phyloP scores from a whole-genome alignment of 2,329 filamentous ascomycete species.

The Xylariaceae sp. region DNA sequence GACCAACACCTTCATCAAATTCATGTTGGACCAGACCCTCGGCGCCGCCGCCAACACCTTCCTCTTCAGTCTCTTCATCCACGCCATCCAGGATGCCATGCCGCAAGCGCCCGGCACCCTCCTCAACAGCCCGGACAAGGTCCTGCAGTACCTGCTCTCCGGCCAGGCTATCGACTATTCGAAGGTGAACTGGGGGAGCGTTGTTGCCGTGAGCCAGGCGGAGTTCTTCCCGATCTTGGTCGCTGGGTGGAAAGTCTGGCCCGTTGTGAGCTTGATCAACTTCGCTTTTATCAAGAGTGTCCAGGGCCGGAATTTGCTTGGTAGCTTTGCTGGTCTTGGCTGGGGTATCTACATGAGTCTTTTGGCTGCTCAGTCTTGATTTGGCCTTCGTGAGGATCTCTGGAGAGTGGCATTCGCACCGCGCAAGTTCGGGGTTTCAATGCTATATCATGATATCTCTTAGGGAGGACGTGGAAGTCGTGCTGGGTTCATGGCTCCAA shows the following conservation, averaged over 20 bases:
- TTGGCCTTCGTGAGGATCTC: too few relatives aligned
- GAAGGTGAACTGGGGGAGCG: constrained; percentile 41
- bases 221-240: constrained; percentile 61
- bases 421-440: not conserved
- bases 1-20: constrained; percentile 61
- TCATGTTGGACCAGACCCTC: constrained; percentile 62
- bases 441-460: not conserved
- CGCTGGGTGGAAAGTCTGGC: constrained; percentile 71
- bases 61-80: constrained; percentile 48
- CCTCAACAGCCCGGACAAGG: constrained; percentile 34
- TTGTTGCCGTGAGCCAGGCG: constrained; percentile 40
- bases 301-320: constrained; percentile 63
- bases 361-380: constrained; percentile 37
- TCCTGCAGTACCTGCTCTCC: constrained; percentile 26
- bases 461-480: not conserved
- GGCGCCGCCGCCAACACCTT: constrained; percentile 61
- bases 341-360: constrained; percentile 76
- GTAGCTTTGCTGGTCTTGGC: constrained; percentile 63
- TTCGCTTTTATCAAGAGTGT: constrained; percentile 66
- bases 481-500: not conserved
- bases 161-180: constrained; percentile 40
- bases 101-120: constrained; percentile 28
- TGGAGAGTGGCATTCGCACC: too few relatives aligned
- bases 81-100: constrained; percentile 51
- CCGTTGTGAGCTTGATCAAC: constrained; percentile 62